phyloP scores from a whole-genome alignment of 2,329 filamentous ascomycete species.

The Fusarium mangiferae region DNA sequence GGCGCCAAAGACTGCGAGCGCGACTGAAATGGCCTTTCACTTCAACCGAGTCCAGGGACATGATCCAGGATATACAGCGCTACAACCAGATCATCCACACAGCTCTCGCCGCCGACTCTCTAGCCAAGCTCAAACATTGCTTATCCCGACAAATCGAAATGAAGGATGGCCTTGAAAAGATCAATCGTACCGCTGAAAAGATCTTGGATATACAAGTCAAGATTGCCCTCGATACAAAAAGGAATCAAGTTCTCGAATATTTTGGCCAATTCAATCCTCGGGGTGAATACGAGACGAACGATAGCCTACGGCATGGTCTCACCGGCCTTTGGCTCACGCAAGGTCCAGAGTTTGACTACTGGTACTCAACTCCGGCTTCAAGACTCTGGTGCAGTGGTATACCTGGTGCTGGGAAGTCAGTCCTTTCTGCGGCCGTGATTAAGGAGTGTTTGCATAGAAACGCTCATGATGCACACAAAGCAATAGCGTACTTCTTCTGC shows the following conservation, averaged over 20 bases:
- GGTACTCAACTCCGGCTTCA: not conserved
- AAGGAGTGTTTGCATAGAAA: not conserved
- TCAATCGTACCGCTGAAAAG: not conserved
- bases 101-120: not conserved
- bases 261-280: not conserved
- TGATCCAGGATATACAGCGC: not conserved
- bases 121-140: not conserved
- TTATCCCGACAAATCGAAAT: not conserved
- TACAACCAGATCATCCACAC: not conserved
- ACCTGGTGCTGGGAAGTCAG: not conserved
- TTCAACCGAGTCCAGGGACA: not conserved
- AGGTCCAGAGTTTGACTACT: not conserved
- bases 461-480: not conserved
- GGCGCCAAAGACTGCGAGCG: not conserved
- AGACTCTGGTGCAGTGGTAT: not conserved
- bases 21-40: constrained; percentile 6
- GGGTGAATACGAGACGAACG: not conserved
- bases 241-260: not conserved
- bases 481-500: not conserved
- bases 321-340: not conserved
- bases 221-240: not conserved
- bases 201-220: not conserved
- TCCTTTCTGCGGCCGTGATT: not conserved
- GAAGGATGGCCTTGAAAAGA: not conserved
- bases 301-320: not conserved